Evolutionary conservation across 805 yeast species (phyloP).

Genomic region (Candida tammaniensis): DNA sequence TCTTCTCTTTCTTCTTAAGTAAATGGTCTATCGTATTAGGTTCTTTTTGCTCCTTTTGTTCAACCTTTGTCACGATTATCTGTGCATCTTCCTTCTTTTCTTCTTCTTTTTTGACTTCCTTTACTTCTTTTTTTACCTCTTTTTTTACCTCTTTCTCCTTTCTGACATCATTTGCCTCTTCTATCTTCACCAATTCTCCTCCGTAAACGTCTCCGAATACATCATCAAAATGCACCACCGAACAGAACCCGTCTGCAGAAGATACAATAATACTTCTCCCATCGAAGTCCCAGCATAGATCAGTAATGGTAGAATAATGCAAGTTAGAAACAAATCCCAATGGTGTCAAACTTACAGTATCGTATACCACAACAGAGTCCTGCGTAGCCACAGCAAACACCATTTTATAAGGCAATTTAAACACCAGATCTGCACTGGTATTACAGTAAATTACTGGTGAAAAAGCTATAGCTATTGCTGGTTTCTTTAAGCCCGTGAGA

Average conservation of each 20-base stretch:
- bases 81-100: background rate
- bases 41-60: background rate
- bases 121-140: background rate
- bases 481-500: constrained; percentile 75
- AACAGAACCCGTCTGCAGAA: constrained; percentile 92
- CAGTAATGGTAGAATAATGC: constrained; percentile 88
- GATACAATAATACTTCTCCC: constrained; percentile 70
- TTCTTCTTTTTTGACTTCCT: background rate
- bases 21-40: constrained; percentile 11
- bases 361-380: constrained; percentile 77
- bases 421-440: constrained; percentile 25
- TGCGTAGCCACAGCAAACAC: constrained; percentile 92
- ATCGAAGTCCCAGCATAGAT: constrained; percentile 77
- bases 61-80: constrained; percentile 1
- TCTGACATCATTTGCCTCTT: background rate
- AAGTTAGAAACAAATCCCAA: constrained; percentile 72
- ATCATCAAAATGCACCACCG: constrained; percentile 45
- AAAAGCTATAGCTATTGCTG: constrained; percentile 81
- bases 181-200: constrained; percentile 1
- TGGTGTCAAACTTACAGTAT: constrained; percentile 68
- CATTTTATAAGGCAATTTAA: constrained; percentile 72
- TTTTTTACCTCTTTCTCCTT: background rate
- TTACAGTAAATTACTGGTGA: constrained; percentile 59
- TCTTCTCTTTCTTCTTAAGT: constrained; percentile 14
- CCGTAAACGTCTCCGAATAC: constrained; percentile 49